Conservation (phyloP, 176 grass and related monocot genomes). For the Alloteropsis semialata region DNA sequence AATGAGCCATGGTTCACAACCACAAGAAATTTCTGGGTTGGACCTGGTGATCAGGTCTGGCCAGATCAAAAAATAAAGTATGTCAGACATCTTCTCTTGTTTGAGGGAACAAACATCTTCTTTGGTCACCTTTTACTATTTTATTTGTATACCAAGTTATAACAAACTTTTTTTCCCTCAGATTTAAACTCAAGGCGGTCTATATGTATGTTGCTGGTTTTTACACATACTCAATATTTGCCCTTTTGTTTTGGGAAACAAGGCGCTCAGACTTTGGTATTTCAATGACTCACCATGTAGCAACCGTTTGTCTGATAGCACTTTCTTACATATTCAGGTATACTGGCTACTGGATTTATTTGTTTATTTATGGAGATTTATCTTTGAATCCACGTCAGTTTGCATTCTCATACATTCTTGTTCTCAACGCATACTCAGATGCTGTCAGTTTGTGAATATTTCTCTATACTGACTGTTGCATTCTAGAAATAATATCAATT, state of each 20-base stretch:
- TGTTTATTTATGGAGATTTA: background rate
- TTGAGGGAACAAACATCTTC: background rate
- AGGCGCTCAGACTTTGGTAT: slow-evolving; percentile 72
- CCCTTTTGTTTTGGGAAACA: slow-evolving; percentile 84
- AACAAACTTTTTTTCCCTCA: slow-evolving; percentile 13
- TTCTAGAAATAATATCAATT: slow-evolving; percentile 9
- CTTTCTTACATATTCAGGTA: slow-evolving; percentile 91
- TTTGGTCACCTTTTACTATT: slow-evolving; percentile 1
- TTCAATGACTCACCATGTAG: slow-evolving; percentile 78
- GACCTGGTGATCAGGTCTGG: slow-evolving; percentile 74
- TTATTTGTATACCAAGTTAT: background rate
- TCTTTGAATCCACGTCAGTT: background rate
- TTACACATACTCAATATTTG: slow-evolving; percentile 84
- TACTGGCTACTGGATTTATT: background rate
- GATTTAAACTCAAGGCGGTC: slow-evolving; percentile 70
- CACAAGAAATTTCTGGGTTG: slow-evolving; percentile 79
- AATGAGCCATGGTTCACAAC: slow-evolving; percentile 80
- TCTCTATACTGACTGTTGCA: background rate
- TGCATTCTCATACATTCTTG: background rate
- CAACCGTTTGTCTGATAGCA: slow-evolving; percentile 61
- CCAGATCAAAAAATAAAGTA: slow-evolving; percentile 84
- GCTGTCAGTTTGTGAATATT: background rate
- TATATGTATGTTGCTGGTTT: slow-evolving; percentile 90
- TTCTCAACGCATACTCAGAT: background rate
- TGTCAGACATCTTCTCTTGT: background rate